Conservation (phyloP, 2,329 filamentous ascomycete species). For the Hypoxylon sp. region DNA sequence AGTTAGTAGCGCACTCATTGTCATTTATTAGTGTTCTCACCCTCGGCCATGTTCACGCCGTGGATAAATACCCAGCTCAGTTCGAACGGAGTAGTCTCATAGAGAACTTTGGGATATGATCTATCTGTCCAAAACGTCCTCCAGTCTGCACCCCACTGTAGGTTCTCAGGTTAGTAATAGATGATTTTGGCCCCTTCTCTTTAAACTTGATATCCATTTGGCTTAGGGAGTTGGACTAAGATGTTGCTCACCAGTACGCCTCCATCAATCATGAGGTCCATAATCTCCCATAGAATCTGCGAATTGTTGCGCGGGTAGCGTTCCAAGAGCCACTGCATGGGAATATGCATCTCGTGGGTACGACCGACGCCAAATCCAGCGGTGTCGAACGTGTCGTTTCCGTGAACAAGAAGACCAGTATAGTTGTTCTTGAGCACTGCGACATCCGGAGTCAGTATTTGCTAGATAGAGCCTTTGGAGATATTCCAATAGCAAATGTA, state of each 20-base stretch:
- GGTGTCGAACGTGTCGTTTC: conserved; percentile 59
- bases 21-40: conserved; percentile 36
- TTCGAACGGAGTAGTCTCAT: conserved; percentile 44
- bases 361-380: conserved; percentile 55
- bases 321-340: conserved; percentile 60
- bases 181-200: not conserved
- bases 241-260: conserved; percentile 23
- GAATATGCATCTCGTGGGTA: conserved; percentile 59
- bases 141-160: conserved; percentile 51
- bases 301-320: conserved; percentile 55
- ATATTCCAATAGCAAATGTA: too few relatives aligned
- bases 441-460: not conserved
- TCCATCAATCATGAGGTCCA: conserved; percentile 57
- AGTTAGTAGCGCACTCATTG: not conserved
- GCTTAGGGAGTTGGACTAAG: not conserved
- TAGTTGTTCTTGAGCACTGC: conserved; percentile 66
- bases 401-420: conserved; percentile 64
- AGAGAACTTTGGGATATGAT: conserved; percentile 44
- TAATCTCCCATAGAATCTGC: conserved; percentile 58
- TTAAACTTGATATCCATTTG: not conserved
- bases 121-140: conserved; percentile 52
- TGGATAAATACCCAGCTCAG: conserved; percentile 57
- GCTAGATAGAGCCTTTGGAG: too few relatives aligned
- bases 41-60: conserved; percentile 60
- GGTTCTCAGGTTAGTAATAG: conserved; percentile 1